phyloP scores from a whole-genome alignment of 2,329 filamentous ascomycete genomes.

The Coleophoma crateriformis region DNA sequence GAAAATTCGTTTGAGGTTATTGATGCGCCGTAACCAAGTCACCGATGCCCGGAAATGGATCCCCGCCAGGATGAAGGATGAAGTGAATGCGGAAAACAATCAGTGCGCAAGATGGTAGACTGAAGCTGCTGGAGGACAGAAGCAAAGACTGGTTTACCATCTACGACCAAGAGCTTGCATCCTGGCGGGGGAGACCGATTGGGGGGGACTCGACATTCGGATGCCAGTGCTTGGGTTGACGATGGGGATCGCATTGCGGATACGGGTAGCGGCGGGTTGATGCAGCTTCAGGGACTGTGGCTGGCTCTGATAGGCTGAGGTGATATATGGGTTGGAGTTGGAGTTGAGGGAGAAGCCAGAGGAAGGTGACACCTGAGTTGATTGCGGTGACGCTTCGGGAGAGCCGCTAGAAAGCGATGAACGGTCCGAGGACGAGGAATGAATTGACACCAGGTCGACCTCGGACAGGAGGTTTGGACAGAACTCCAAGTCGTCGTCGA shows the following conservation, averaged over 20 bases:
- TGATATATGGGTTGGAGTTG: slow-evolving; percentile 59
- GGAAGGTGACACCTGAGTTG: slow-evolving; percentile 68
- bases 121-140: slow-evolving; percentile 15
- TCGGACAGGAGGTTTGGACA: slow-evolving; percentile 90
- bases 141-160: slow-evolving; percentile 21
- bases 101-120: slow-evolving; percentile 19
- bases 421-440: slow-evolving; percentile 83
- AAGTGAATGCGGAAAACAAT: slow-evolving; percentile 24
- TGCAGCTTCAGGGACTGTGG: slow-evolving; percentile 72
- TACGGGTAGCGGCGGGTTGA: slow-evolving; percentile 83
- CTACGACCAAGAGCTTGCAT: slow-evolving; percentile 33
- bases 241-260: slow-evolving; percentile 94
- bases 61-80: slow-evolving; percentile 21
- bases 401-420: slow-evolving; percentile 94
- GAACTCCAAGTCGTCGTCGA: slow-evolving; percentile 95
- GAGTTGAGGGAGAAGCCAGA: slow-evolving; percentile 72
- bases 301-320: slow-evolving; percentile 61
- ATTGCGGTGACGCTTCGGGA: slow-evolving; percentile 84
- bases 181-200: slow-evolving; percentile 58
- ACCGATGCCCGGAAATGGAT: slow-evolving; percentile 24
- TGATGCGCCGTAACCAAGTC: slow-evolving; percentile 19
- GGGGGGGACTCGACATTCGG: slow-evolving; percentile 81
- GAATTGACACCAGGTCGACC: slow-evolving; percentile 77
- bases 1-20: slow-evolving; percentile 26
- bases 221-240: slow-evolving; percentile 92